These are phyloP conservation scores for Dioszegia hungarica DNA, from an alignment of 768 basidiomycete species.

Conservation along the genomic window DNA sequence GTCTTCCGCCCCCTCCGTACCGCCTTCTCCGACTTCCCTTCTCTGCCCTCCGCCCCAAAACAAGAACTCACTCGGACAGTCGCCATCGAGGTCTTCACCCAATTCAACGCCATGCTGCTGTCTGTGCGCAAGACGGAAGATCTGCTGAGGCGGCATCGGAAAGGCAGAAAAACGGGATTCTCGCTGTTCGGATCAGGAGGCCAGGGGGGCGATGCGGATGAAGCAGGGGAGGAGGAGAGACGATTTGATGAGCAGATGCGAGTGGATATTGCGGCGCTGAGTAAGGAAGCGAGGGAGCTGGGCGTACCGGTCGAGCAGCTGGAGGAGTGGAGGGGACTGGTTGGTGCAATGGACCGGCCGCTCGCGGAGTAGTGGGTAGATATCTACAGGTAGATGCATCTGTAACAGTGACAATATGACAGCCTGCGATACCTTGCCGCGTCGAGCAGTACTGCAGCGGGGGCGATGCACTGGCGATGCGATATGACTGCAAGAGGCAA, in stretches of 20 bases:
- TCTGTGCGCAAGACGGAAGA: slow-evolving; percentile 91
- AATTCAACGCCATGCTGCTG: slow-evolving; percentile 73
- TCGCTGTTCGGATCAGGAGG: slow-evolving; percentile 64
- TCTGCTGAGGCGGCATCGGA: slow-evolving; percentile 76
- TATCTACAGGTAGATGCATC: too few species aligned
- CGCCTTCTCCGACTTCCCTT: slow-evolving; percentile 53
- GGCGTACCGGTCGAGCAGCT: slow-evolving; percentile 57
- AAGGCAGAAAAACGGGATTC: slow-evolving; percentile 72
- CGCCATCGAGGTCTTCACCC: slow-evolving; percentile 62
- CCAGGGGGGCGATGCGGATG: slow-evolving; percentile 49
- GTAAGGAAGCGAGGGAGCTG: slow-evolving; percentile 65
- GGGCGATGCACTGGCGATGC: too few species aligned
- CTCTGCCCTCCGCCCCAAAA: not conserved
- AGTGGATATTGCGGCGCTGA: slow-evolving; percentile 78
- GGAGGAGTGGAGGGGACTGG: slow-evolving; percentile 46
- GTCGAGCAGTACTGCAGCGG: too few species aligned
- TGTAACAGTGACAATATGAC: too few species aligned
- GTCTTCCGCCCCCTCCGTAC: slow-evolving; percentile 72
- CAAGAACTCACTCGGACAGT: slow-evolving; percentile 52
- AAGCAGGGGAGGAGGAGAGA: slow-evolving; percentile 80
- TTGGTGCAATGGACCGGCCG: too few species aligned
- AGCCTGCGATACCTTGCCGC: too few species aligned
- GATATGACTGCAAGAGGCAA: too few species aligned
- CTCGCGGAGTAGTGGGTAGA: too few species aligned
- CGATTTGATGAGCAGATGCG: slow-evolving; percentile 80